These are phyloP conservation scores for Zygoascus tannicola DNA, from an alignment of 805 yeast genomes.

Conservation along the genomic window DNA sequence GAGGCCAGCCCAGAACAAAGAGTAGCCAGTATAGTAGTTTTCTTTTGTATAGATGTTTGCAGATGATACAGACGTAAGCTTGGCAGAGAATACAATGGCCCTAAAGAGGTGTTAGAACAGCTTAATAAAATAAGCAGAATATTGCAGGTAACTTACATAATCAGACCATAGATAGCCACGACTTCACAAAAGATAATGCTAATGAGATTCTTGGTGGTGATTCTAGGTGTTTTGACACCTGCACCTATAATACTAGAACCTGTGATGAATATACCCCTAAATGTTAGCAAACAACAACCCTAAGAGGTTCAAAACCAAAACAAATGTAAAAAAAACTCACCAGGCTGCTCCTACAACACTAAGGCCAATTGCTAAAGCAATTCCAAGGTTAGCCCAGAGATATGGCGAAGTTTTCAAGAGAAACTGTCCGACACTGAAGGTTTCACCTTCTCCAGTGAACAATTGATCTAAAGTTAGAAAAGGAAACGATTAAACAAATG, in stretches of 20 bases:
- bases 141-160: constrained; percentile 39
- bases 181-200: constrained; percentile 98
- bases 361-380: constrained; percentile 82
- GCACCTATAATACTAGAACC: constrained; percentile 95
- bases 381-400: constrained; percentile 93
- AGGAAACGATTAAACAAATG: too few relatives aligned
- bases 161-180: constrained; percentile 95
- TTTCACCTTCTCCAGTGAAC: constrained; percentile 87
- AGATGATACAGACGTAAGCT: constrained; percentile 58
- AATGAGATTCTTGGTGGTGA: constrained; percentile 92
- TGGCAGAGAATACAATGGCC: constrained; percentile 91
- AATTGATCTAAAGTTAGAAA: constrained; percentile 28
- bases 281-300: neutral
- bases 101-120: neutral
- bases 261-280: constrained; percentile 79
- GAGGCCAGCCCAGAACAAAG: constrained; percentile 96
- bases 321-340: constrained; percentile 29
- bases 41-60: constrained; percentile 61
- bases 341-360: constrained; percentile 98
- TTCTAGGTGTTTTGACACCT: constrained; percentile 95
- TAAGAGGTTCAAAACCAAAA: neutral
- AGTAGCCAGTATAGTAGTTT: constrained; percentile 88
- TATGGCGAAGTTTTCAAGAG: constrained; percentile 83
- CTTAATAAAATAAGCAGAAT: neutral
- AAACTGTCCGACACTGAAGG: constrained; percentile 85